phyloP scores from a whole-genome alignment of 306 rosid species.

The Trichosanthes cucumerina region DNA sequence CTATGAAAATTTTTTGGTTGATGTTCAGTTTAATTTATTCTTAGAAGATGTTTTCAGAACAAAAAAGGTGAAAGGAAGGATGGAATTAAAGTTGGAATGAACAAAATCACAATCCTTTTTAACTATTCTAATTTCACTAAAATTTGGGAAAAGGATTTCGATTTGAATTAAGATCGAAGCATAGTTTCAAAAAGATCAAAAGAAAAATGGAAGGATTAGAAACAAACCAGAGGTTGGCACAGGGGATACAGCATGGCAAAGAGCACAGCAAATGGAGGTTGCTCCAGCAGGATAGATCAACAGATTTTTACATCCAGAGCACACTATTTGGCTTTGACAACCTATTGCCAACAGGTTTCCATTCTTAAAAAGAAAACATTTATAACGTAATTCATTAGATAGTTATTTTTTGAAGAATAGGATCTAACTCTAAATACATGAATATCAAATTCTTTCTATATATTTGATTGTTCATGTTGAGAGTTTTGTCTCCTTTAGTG shows the following conservation, averaged over 20 bases:
- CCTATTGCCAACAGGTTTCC: conserved; percentile 27
- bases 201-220: neutral
- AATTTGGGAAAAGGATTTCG: neutral
- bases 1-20: neutral
- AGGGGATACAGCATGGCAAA: conserved; percentile 85
- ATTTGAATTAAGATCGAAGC: neutral
- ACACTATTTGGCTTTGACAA: conserved; percentile 81
- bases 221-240: conserved; percentile 80
- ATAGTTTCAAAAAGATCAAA: neutral
- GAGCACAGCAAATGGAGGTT: conserved; percentile 93
- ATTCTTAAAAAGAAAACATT: neutral
- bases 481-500: neutral
- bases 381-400: neutral
- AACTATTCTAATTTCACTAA: neutral
- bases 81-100: neutral
- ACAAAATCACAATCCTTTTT: neutral
- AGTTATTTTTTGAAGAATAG: neutral
- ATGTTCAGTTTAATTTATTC: neutral
- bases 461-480: neutral
- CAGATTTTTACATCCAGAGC: conserved; percentile 92
- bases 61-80: neutral
- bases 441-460: neutral
- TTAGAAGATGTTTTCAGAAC: neutral
- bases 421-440: neutral
- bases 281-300: conserved; percentile 87